Base-by-base conservation (phyloP, 2,329 filamentous ascomycete genomes). In the Colletotrichum siamense region DNA sequence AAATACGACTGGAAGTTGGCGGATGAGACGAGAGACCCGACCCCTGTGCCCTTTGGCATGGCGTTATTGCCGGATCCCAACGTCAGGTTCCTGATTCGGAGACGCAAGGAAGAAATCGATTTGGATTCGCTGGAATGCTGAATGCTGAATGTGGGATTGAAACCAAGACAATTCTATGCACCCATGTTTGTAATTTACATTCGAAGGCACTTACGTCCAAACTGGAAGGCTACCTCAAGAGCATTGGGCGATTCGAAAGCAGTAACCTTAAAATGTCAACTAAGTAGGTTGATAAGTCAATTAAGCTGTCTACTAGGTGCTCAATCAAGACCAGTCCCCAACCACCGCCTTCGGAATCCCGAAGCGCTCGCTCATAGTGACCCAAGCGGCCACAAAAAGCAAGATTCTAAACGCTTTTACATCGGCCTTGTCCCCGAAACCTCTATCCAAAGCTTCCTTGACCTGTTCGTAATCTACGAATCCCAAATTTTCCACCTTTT, bases 381-480 rank as follows among this genome's bases (percentile, higher is more conserved):
- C 71, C 71, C 71, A 74, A 8, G 57, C 66, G 2, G 65, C 66
- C 26, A 64, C 71, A 39, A 70, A 69, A 3, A 63, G 26, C 32
- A 74, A n/a, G 1, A 70, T 52, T 9, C 71, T 69, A 8, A 74
- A 74, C 9, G 55, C 26, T 2, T 68, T 69, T 1, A 78, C 62
- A 36, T 87, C 83, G 5, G 81, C 80, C 5, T 81, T 81, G 2
- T 84, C 82, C 0, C 81, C 80, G 69, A 89, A 89, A 1, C 83
- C 87, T 34, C 67, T 77, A n/a, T 80, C 79, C 22, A 89, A 79
- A 28, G 84, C 78, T 2, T 81, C 74, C 75, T 85, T 71, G 0
- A 86, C 79, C n/a, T 81, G 79, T 1, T 78, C 72, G 80, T 83
- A 88, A 39, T 86, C 80, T 2, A 88, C 77, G 72, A 88, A 88